phyloP scores from a whole-genome alignment of 345 rosid species.

The Camelina hispida region DNA sequence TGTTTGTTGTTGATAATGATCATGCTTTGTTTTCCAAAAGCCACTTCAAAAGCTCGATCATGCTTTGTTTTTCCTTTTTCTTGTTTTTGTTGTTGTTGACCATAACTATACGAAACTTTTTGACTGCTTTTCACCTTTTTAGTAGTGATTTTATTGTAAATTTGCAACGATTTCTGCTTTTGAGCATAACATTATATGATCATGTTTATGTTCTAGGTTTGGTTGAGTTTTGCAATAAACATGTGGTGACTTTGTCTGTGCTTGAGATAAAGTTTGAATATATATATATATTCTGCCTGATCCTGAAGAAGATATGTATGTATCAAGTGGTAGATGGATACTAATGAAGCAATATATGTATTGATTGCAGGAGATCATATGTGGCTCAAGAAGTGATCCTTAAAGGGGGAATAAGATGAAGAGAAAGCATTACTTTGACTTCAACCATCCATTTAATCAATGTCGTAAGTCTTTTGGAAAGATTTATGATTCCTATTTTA shows the following conservation, averaged over 20 bases:
- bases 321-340: background rate
- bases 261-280: background rate
- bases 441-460: slow-evolving; percentile 54
- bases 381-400: slow-evolving; percentile 7
- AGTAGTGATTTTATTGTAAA: background rate
- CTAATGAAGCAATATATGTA: background rate
- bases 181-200: background rate
- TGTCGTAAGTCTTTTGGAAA: slow-evolving; percentile 53
- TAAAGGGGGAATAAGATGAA: slow-evolving; percentile 30
- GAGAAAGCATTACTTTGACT: slow-evolving; percentile 55
- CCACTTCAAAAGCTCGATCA: background rate
- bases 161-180: background rate
- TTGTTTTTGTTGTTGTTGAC: no score
- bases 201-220: slow-evolving; percentile 11
- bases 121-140: background rate
- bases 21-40: background rate
- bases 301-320: background rate
- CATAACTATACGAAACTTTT: background rate
- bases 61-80: background rate
- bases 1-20: slow-evolving; percentile 1
- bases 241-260: background rate
- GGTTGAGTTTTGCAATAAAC: no score
- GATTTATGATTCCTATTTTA: background rate
- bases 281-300: no score
- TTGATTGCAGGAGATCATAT: slow-evolving; percentile 17